Evolutionary conservation across 257 asterid species (phyloP), one percentile per base, ranked within the genome.

Genomic region (Cinchona pubescens): DNA sequence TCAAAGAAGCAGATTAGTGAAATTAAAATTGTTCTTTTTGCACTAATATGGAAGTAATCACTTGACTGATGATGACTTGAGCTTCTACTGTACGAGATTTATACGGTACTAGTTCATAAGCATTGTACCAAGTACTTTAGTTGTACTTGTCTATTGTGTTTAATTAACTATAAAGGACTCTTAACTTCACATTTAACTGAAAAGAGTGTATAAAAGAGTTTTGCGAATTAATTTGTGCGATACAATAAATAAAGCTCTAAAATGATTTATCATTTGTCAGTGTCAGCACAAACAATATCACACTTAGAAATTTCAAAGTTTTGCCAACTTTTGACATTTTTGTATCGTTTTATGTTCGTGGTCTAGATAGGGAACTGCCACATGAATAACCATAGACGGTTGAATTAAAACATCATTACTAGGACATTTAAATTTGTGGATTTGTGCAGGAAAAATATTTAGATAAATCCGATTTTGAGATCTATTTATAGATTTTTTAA

Each of bases 1-100:
- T 66, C 35, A 43, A 76, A 63, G 75, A 53, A 40, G 67, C 48
- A 77, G 71, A 75, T 63, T 71, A 48, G 64, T 70, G 60, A 78
- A 60, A 53, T 71, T 29, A 27, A n/a, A 73, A 65, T 73, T 65
- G 74, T 71, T 70, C 30, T 73, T 74, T 67, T 32, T 46, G 29
- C 76, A 62, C 81, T 45, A 67, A 64, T 67, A 29, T 18, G 79
- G 77, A 72, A 48, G 70, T 73, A 72, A 55, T 56, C 75, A 61
- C 55, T 46, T 61, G 61, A 45, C 2, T 71, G 76, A 69, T 15
- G 30, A 61, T 37, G 76, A 77, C 76, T 37, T 53, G 15, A 46
- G 40, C 48, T 60, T 75, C 14, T 25, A n/a, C 35, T 75, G 64
- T 16, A 14, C 29, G 45, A 35, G 23, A 49, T 25, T 45, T 62